Conservation (phyloP, 352 stramenopile species). For the Globisporangium spiculum region DNA sequence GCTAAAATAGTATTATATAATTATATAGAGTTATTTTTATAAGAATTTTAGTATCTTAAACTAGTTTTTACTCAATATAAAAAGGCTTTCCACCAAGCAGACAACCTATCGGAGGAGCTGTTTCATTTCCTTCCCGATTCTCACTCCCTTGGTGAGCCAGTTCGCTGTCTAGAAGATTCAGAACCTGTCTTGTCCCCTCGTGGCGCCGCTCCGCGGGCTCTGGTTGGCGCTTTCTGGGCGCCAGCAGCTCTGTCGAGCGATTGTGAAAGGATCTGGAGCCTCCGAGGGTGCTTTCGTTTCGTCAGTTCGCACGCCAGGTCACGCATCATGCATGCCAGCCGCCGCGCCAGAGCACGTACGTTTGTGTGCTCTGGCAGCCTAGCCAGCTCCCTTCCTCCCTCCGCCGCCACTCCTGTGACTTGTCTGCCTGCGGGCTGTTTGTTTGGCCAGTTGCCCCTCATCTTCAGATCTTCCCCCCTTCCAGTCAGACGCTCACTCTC, state of each 20-base stretch:
- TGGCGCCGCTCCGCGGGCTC: not conserved
- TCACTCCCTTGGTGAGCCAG: not conserved
- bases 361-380: no score
- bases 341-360: not conserved
- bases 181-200: conserved; percentile 1
- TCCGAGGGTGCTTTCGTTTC: not conserved
- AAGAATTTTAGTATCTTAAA: not conserved
- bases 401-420: no score
- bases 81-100: not conserved
- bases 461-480: conserved; percentile 1
- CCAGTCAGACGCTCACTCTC: conserved; percentile 3
- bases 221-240: not conserved
- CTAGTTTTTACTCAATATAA: not conserved
- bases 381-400: no score
- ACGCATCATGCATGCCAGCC: conserved; percentile 1
- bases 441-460: not conserved
- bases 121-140: not conserved
- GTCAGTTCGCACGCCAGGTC: conserved; percentile 4
- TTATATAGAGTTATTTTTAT: not conserved
- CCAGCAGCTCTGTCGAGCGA: not conserved
- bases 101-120: no score
- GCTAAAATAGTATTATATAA: not conserved
- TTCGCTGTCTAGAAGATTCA: conserved; percentile 7
- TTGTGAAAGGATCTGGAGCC: not conserved
- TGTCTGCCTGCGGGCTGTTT: no score